Base-by-base conservation (phyloP, 202 grass and related monocot species). In the Eragrostis tef region DNA sequence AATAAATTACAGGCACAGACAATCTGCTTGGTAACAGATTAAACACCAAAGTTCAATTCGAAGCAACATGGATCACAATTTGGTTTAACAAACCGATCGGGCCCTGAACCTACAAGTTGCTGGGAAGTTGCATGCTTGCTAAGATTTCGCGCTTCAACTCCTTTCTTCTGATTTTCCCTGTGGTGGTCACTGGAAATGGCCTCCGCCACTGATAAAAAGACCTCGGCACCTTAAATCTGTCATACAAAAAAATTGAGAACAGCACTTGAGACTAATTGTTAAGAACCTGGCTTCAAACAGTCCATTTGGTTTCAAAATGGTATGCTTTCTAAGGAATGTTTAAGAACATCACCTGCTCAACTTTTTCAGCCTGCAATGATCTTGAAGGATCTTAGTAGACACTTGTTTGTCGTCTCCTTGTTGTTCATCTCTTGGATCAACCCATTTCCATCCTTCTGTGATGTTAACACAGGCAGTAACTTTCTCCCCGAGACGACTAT, bases 141-240 rank as follows among this genome's bases (percentile, higher is more conserved):
- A 92, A 72, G 22, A 89, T 67, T 83, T 92, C 79, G 67, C 81
- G 84, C 78, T 86, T 93, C 45, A 98, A 48, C 47, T 89, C 79
- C 79, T 98, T 86, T 84, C 90, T 89, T 81, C 41, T 93, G 43
- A 93, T 80, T 84, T 98, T 98, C n/a, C 94, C 94, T 70, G 94
- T 94, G 71, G 73, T 87, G 43, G 91, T 97, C 64, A 92, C 71
- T 47, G 91, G 89, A 83, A 97, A 97, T 43, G 86, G 77, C 72
- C 71, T 65, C 27, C 25, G 87, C 94, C 92, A 93, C 43, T 80
- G 65, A 50, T 85, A 64, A 77, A 84, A 98, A 17, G 68, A 36
- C 65, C 82, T 98, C 12, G 94, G 92, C 27, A 88, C 83, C 76
- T 98, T 98, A 67, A 94, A 98, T 83, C 94, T 98, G 86, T 75